These are phyloP conservation scores for Lasiosphaeris hirsuta DNA, from an alignment of 495 filamentous ascomycete species.

Conservation along the genomic window DNA sequence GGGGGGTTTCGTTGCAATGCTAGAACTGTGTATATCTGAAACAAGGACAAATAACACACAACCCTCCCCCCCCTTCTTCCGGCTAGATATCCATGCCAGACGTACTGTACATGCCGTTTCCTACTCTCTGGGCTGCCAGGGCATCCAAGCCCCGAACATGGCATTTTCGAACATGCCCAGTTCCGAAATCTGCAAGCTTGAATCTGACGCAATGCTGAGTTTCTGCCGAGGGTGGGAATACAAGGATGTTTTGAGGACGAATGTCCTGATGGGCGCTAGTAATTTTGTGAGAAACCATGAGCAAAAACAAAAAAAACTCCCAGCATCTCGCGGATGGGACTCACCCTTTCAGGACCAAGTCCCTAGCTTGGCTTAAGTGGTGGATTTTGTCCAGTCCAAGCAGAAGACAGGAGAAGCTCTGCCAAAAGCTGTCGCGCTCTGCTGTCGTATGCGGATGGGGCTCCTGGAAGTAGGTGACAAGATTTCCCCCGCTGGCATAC, in stretches of 20 bases:
- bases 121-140: constrained; percentile 1
- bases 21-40: too few species aligned
- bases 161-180: constrained; percentile 5
- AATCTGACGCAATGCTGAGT: background rate
- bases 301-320: background rate
- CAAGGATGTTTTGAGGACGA: constrained; percentile 6
- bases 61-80: too few species aligned
- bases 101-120: constrained; percentile 7
- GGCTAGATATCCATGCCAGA: too few species aligned
- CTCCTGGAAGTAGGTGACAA: background rate
- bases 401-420: background rate
- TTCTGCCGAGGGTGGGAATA: background rate
- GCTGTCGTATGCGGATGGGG: background rate
- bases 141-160: background rate
- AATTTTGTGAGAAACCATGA: background rate
- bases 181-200: constrained; percentile 6
- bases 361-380: background rate
- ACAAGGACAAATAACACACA: too few species aligned
- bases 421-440: background rate
- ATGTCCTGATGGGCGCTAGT: constrained; percentile 8
- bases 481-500: constrained; percentile 1
- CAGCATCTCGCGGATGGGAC: background rate
- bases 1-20: too few species aligned
- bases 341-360: background rate
- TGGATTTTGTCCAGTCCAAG: background rate